phyloP scores from a whole-genome alignment of 2,329 filamentous ascomycete species.

The Ramichloridium luteum region DNA sequence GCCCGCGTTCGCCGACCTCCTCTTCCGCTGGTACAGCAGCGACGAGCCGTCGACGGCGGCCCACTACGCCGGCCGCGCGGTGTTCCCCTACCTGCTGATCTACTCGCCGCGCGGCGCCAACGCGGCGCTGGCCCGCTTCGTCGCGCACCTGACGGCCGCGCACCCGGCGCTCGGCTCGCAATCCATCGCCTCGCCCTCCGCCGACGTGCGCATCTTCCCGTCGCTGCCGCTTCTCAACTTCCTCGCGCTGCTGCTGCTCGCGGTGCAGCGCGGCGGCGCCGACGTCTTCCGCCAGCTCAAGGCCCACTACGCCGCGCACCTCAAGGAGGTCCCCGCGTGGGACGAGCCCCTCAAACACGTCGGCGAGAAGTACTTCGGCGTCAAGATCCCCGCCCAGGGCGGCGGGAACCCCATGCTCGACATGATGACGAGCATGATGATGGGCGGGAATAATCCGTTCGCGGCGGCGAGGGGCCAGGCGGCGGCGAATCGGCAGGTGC shows the following conservation, averaged over 20 bases:
- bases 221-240: conserved; percentile 93
- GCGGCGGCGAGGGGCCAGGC: conserved; percentile 38
- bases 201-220: conserved; percentile 69
- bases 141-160: conserved; percentile 47
- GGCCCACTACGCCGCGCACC: conserved; percentile 65
- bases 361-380: conserved; percentile 93
- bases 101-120: conserved; percentile 87
- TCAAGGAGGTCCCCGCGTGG: conserved; percentile 64
- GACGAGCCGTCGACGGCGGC: conserved; percentile 81
- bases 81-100: conserved; percentile 81
- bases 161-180: conserved; percentile 57
- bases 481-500: conserved; percentile 24
- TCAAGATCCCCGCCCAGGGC: conserved; percentile 73
- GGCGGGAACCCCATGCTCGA: conserved; percentile 71
- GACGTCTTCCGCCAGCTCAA: conserved; percentile 74
- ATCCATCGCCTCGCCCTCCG: conserved; percentile 61
- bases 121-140: conserved; percentile 67
- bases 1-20: conserved; percentile 64
- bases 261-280: conserved; percentile 63
- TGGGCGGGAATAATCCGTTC: conserved; percentile 54
- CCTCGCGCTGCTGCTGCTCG: conserved; percentile 69
- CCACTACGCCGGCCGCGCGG: conserved; percentile 70
- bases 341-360: conserved; percentile 69
- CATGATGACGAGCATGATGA: conserved; percentile 95
- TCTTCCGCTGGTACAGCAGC: conserved; percentile 82